These are phyloP conservation scores for Alternaria sp. DNA, from an alignment of 2,329 filamentous ascomycete species.

Conservation along the genomic window DNA sequence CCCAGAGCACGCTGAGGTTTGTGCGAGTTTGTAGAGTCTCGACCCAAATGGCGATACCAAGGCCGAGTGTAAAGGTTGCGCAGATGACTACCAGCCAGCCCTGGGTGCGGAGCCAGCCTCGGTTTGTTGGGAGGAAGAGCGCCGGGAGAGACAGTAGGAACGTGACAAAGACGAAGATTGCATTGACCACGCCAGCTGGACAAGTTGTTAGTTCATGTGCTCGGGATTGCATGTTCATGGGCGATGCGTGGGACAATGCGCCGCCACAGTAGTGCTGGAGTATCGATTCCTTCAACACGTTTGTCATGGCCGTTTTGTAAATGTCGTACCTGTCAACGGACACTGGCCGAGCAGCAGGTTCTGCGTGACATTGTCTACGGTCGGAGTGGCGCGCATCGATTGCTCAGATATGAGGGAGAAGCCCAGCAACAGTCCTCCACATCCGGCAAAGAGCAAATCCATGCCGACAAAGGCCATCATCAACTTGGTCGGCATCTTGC, in stretches of 20 bases:
- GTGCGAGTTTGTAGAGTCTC: slow-evolving; percentile 73
- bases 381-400: slow-evolving; percentile 54
- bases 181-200: slow-evolving; percentile 74
- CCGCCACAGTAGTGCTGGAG: slow-evolving; percentile 38
- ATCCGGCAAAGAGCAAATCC: slow-evolving; percentile 62
- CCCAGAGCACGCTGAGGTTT: slow-evolving; percentile 69
- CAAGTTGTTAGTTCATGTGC: slow-evolving; percentile 31
- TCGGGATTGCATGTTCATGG: slow-evolving; percentile 8
- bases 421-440: slow-evolving; percentile 61
- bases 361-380: slow-evolving; percentile 59
- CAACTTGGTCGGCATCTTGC: slow-evolving; percentile 61
- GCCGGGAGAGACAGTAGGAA: slow-evolving; percentile 75
- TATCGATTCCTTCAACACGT: slow-evolving; percentile 18
- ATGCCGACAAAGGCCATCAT: slow-evolving; percentile 61
- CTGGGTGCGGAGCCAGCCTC: slow-evolving; percentile 74
- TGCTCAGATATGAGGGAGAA: slow-evolving; percentile 62
- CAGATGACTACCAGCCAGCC: slow-evolving; percentile 73
- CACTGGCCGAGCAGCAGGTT: slow-evolving; percentile 62
- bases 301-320: slow-evolving; percentile 4
- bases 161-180: slow-evolving; percentile 73
- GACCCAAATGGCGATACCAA: slow-evolving; percentile 70
- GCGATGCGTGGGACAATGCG: slow-evolving; percentile 24
- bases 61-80: slow-evolving; percentile 68
- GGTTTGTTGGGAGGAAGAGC: slow-evolving; percentile 70
- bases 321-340: slow-evolving; percentile 61